Evolutionary conservation across 768 basidiomycete species (phyloP), one percentile per base, ranked within the genome.

Genomic region (Cubamyces sp.): DNA sequence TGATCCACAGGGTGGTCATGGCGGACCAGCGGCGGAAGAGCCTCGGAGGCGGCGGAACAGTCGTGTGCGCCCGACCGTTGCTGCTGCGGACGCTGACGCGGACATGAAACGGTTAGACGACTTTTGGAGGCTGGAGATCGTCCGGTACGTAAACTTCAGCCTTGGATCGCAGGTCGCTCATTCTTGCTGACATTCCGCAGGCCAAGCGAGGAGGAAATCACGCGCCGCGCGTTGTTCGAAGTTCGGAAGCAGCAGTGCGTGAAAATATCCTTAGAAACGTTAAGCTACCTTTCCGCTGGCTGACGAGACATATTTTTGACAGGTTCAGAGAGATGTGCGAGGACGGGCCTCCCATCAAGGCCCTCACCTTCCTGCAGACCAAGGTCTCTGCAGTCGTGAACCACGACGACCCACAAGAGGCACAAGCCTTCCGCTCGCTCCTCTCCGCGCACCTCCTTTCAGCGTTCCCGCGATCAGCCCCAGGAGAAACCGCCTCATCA

Each of bases 321-420:
- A 93, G 91, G 67, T 93, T 92, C 75, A 84, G 87, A n/a, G 91
- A 94, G 69, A 86, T 92, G 81, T 90, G 90, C 68, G 84, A 86
- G 71, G 84, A 85, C 47, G 78, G 74, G 16, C 73, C 85, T 1
- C 77, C 84, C 0, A 80, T 89, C 23, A 83, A 86, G 68, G 88
- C 92, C 0, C 79, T 94, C 42, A 80, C 77, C 15, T 93, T 91
- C 74, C 75, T 94, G 37, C 87, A 88, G 71, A 84, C 78, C 0
- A 81, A 87, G 51, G 88, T 94, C 9, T 85, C 85, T 0, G 79
- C 80, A 1, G 86, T 90, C 3, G 91, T 92, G 18, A 84, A 92
- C 70, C 90, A 91, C 65, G 77, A 74, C 58, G 81, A 88, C 65
- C 67, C 80, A 0, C 80, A 83, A 58, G 90, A 92, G 69, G 79